Evolutionary conservation across 345 rosid species (phyloP).

Genomic region (Noccaea caerulescens): DNA sequence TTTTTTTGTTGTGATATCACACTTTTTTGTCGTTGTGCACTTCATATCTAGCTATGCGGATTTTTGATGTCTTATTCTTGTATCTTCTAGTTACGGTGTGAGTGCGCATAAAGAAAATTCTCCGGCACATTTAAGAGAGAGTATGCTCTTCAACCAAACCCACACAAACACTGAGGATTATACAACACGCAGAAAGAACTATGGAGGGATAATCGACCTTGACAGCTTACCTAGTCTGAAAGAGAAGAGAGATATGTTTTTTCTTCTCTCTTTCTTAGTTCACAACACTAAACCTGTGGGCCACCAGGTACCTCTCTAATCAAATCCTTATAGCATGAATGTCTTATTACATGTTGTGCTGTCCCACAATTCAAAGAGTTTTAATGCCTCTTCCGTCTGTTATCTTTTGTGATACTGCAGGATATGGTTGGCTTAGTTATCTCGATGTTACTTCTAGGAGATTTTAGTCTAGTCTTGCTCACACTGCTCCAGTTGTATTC

Average conservation of each 20-base stretch:
- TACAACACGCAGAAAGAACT: conserved; percentile 57
- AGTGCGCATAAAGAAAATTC: conserved; percentile 45
- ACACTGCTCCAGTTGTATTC: conserved; percentile 97
- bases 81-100: conserved; percentile 47
- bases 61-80: conserved; percentile 42
- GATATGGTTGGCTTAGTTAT: conserved; percentile 99
- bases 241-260: conserved; percentile 89
- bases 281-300: conserved; percentile 98
- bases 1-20: conserved; percentile 19
- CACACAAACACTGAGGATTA: conserved; percentile 54
- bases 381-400: conserved; percentile 6
- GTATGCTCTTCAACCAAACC: conserved; percentile 49
- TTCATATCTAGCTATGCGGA: conserved; percentile 27
- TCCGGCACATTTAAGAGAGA: conserved; percentile 52
- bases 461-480: conserved; percentile 98
- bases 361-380: conserved; percentile 2
- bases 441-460: conserved; percentile 95
- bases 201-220: conserved; percentile 67
- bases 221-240: conserved; percentile 75
- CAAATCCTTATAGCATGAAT: conserved; percentile 17
- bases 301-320: conserved; percentile 70
- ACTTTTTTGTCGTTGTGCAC: conserved; percentile 6
- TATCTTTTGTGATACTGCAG: conserved; percentile 52
- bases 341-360: conserved; percentile 3
- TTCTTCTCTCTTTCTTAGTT: conserved; percentile 80